Base-by-base conservation (phyloP, 352 stramenopile species). In the Pythium insidiosum region DNA sequence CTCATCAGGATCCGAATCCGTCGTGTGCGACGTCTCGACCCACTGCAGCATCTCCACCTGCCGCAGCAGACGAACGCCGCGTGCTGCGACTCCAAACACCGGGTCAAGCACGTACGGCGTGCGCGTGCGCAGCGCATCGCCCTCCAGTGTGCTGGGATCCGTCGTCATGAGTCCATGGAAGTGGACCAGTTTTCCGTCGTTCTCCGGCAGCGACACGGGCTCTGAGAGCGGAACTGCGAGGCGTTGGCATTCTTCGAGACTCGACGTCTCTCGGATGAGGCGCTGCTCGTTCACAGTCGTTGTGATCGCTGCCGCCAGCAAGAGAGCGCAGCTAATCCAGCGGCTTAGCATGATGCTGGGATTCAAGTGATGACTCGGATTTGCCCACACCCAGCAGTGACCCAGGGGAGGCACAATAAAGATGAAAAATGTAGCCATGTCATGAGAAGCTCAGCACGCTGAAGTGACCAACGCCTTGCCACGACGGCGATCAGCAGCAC, bases 31-130 rank as follows among this genome's bases (percentile, higher is more conserved):
- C 18, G 71, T 86, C 39, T 90, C 78, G 23, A 88, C 73, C 78
- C 78, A 90, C 50, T 90, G 78, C 37, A 88, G 47, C 78, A 88
- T 90, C 53, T 90, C 75, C 38, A 90, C 78, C 5, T 57, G 57
- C 0, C 78, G 71, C 33, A 78, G 54, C 23, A 90, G 58, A 13
- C 62, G 61, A 45, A 88, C 73, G 10, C 78, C 78, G n/a, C 78
- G 73, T 25, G 58, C 71, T 0, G 71, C 73, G 33, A 90, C 54
- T 12, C 73, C 75, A 49, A 90, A 88, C 11, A 45, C 40, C 2
- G 58, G 33, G 20, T 90, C 78, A 45, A 86, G 15, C 28, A 84
- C 75, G 43, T 81, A 73, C 6, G 78, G 50, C 37, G 29, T 55
- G 22, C 22, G 53, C 18, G 33, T 56, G 29, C 44, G 44, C 37